Evolutionary conservation across 2,329 filamentous ascomycete genomes (phyloP).

Genomic region (Paradendryphiella salina): DNA sequence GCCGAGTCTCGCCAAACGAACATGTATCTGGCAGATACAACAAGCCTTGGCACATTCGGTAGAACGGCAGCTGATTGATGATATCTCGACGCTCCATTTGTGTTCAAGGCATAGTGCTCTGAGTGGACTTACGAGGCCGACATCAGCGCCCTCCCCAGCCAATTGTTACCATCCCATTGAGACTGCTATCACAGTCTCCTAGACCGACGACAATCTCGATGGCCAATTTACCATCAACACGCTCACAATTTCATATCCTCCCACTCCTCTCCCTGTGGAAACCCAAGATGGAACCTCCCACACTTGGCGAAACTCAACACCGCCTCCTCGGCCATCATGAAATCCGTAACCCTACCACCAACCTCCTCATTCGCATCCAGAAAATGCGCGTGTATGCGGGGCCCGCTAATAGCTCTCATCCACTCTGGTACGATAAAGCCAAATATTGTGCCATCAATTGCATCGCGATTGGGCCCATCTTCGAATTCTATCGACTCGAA

Average conservation of each 20-base stretch:
- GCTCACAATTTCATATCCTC: constrained; percentile 38
- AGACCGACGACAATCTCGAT: too few species aligned
- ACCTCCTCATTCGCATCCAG: constrained; percentile 31
- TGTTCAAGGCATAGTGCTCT: too few species aligned
- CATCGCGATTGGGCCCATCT: constrained; percentile 26
- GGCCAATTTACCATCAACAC: too few species aligned
- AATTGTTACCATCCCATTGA: too few species aligned
- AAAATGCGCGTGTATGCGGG: constrained; percentile 47
- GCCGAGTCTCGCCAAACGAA: too few species aligned
- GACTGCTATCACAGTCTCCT: too few species aligned
- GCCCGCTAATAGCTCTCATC: constrained; percentile 49
- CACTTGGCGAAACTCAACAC: constrained; percentile 47
- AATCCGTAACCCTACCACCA: constrained; percentile 46
- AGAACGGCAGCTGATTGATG: too few species aligned
- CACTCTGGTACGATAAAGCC: constrained; percentile 48
- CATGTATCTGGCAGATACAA: too few species aligned
- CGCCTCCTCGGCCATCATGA: constrained; percentile 43
- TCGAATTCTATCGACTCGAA: constrained; percentile 43
- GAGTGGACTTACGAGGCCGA: too few species aligned
- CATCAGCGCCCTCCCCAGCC: too few species aligned
- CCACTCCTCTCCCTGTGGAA: constrained; percentile 49
- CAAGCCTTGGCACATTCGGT: too few species aligned
- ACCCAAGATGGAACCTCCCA: constrained; percentile 50
- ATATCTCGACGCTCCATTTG: too few species aligned
- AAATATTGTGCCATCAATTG: constrained; percentile 47